These are phyloP conservation scores for Aspergillus tanneri DNA, from an alignment of 2,329 filamentous ascomycete genomes.

Conservation along the genomic window DNA sequence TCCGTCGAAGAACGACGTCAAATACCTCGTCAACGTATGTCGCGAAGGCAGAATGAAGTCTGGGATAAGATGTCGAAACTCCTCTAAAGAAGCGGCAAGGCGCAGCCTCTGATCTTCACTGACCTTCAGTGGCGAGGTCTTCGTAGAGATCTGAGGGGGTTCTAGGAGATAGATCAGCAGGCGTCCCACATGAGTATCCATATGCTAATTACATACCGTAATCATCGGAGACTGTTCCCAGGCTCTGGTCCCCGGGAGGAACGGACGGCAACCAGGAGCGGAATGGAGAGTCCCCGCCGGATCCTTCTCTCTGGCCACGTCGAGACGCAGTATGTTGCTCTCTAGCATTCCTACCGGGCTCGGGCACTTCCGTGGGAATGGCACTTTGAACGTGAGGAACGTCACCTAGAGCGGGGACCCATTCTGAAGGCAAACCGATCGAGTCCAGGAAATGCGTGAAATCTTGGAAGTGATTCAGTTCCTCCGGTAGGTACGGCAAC, in stretches of 20 bases:
- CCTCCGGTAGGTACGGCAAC: conserved; percentile 32
- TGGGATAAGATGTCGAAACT: conserved; percentile 32
- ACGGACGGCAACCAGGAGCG: conserved; percentile 36
- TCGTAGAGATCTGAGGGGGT: conserved; percentile 27
- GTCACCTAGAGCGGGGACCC: conserved; percentile 30
- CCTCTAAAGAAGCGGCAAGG: conserved; percentile 31
- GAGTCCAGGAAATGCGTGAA: conserved; percentile 39
- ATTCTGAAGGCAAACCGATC: conserved; percentile 36
- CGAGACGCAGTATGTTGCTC: conserved; percentile 23
- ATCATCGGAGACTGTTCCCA: conserved; percentile 33
- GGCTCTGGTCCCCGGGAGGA: conserved; percentile 32
- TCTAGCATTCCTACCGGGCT: conserved; percentile 16
- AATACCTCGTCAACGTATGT: conserved; percentile 65
- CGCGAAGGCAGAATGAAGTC: conserved; percentile 66
- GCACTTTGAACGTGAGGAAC: conserved; percentile 27
- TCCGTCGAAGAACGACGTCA: conserved; percentile 68
- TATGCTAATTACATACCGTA: conserved; percentile 22
- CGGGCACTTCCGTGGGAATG: conserved; percentile 24
- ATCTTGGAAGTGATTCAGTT: conserved; percentile 37
- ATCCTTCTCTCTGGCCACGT: conserved; percentile 21
- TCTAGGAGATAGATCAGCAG: conserved; percentile 18
- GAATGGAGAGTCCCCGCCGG: conserved; percentile 34
- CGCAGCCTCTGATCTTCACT: conserved; percentile 32
- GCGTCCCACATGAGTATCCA: not conserved
- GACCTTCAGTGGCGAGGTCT: conserved; percentile 25